Evolutionary conservation across 2,329 filamentous ascomycete species (phyloP), one percentile per base, ranked within the genome.

Genomic region (Rhinocladiella mackenziei): DNA sequence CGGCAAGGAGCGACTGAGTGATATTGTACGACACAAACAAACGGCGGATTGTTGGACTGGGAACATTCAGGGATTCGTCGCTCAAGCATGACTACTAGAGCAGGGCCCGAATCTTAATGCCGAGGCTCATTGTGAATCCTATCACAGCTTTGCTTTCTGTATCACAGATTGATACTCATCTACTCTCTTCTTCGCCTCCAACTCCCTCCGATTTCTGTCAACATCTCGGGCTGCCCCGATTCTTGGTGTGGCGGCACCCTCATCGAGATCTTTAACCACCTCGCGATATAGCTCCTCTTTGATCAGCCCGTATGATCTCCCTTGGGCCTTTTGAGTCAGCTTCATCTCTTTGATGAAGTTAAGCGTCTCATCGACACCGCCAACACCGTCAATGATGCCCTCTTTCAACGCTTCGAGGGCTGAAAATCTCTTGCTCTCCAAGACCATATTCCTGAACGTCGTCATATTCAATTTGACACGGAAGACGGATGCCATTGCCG

Each of bases 281-380:
- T 84, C 79, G 15, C 78, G 72, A 63, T 83, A 88, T 78, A 91
- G 83, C 66, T 89, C 86, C 50, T 73, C 69, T 72, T 89, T 91
- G 61, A 92, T 66, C 42, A 73, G 60, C 2, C 83, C 81, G 61
- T 88, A 91, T 18, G 85, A 77, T 8, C 80, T 80, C 23, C 75
- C 77, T 53, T 76, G 73, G 0, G 74, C 75, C 71, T 85, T 86
- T 19, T 71, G 68, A 4, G 74, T 65, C 48, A 92, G 63, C 37
- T 74, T 74, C 32, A 76, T 70, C 44, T 81, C 76, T 25, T 67
- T 62, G 11, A 89, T 69, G 37, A 89, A 72, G 11, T 59, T 63
- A 38, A 88, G 56, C 13, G 73, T 74, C 45, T 84, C 83, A 4
- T 82, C 76, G 13, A 85, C 52, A 0, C 79, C 81, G 1, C 83